Percentiles rank a stretch among this genome's conserved stretches.
Evolutionary conservation across 441 rosid species (phyloP).

Genomic region (Populus hybrid): DNA sequence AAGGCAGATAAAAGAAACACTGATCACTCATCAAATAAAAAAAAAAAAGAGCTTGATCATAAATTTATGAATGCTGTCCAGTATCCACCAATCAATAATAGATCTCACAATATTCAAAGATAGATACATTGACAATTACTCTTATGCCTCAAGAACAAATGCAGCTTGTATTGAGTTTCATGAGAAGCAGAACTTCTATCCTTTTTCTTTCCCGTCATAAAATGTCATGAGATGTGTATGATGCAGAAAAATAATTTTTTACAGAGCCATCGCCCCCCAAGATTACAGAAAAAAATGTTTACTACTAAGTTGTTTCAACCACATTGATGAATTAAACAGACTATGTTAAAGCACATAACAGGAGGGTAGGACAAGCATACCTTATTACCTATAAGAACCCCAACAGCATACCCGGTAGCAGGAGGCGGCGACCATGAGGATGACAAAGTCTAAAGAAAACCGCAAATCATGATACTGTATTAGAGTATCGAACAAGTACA

Average conservation of each 20-base stretch:
- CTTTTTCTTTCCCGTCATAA: not conserved
- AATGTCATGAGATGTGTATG: not conserved
- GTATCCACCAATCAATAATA: not conserved
- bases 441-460: slow-evolving; percentile 48
- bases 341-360: not conserved
- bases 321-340: not conserved
- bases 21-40: not conserved
- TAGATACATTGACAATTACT: not conserved
- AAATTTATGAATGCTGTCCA: not conserved
- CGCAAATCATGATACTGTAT: slow-evolving; percentile 5
- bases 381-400: slow-evolving; percentile 72
- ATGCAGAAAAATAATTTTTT: not conserved
- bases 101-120: not conserved
- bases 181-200: not conserved
- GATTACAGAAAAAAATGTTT: not conserved
- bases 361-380: slow-evolving; percentile 32
- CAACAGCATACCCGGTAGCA: slow-evolving; percentile 59
- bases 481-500: not conserved
- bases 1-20: not conserved
- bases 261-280: not conserved
- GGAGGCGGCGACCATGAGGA: slow-evolving; percentile 50
- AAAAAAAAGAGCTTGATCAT: not conserved
- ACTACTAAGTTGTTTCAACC: not conserved
- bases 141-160: not conserved
- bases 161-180: not conserved